phyloP scores from a whole-genome alignment of 164 flowering plant genomes.

The Sedum album region DNA sequence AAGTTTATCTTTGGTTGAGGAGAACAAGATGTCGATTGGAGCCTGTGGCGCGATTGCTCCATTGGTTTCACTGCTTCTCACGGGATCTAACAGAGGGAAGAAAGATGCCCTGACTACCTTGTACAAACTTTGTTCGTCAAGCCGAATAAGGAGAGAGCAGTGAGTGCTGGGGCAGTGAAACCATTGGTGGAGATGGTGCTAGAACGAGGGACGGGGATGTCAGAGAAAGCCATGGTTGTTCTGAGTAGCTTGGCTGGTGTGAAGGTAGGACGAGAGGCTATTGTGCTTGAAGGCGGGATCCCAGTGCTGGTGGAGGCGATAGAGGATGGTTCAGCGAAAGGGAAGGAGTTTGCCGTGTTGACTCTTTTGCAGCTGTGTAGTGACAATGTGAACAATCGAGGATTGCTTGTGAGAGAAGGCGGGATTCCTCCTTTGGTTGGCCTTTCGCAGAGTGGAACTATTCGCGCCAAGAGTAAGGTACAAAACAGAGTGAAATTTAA shows the following conservation, averaged over 20 bases:
- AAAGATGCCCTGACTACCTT: conserved; percentile 90
- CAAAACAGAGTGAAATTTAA: not conserved
- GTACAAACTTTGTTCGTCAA: conserved; percentile 69
- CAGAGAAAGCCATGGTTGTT: conserved; percentile 97
- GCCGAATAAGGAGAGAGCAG: conserved; percentile 84
- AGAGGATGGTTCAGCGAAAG: conserved; percentile 77
- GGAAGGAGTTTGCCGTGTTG: conserved; percentile 86
- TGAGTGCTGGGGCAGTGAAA: conserved; percentile 77
- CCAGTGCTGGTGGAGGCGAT: conserved; percentile 83
- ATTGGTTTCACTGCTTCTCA: conserved; percentile 57
- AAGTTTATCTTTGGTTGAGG: conserved; percentile 66
- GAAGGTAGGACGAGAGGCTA: conserved; percentile 50
- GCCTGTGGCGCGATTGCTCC: conserved; percentile 97
- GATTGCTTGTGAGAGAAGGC: conserved; percentile 84
- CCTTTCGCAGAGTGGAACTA: conserved; percentile 70
- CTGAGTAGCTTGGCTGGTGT: conserved; percentile 68
- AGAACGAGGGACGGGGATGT: conserved; percentile 65
- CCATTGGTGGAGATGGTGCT: conserved; percentile 69
- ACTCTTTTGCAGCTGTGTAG: conserved; percentile 69
- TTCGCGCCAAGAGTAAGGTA: conserved; percentile 89
- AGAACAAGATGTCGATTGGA: conserved; percentile 75
- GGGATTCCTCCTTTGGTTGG: conserved; percentile 91
- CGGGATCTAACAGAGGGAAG: conserved; percentile 72
- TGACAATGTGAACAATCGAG: conserved; percentile 54
- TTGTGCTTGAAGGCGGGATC: conserved; percentile 86